Percentiles rank a stretch among this genome's conserved stretches.
These are phyloP conservation scores for Hericium alpestre DNA, from an alignment of 768 basidiomycete genomes.

Conservation along the genomic window DNA sequence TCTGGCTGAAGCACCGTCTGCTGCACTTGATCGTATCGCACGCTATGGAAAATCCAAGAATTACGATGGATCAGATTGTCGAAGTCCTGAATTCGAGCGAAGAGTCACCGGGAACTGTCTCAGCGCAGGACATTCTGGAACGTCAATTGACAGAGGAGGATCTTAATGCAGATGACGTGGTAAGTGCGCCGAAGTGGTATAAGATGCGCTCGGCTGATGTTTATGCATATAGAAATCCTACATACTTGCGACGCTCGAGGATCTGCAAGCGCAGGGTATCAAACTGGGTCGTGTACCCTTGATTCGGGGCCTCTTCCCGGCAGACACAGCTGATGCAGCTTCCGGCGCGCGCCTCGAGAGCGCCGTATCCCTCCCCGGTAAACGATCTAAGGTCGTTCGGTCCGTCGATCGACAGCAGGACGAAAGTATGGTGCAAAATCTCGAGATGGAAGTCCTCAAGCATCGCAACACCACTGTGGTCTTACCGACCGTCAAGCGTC, in stretches of 20 bases:
- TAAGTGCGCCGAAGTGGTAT: slow-evolving; percentile 20
- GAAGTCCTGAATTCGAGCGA: slow-evolving; percentile 22
- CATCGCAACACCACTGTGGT: slow-evolving; percentile 24
- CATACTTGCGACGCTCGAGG: slow-evolving; percentile 26
- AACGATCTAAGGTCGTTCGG: too few species aligned
- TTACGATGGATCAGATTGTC: slow-evolving; percentile 23
- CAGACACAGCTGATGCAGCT: neutral
- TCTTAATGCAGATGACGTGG: slow-evolving; percentile 34
- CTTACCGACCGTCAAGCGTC: neutral
- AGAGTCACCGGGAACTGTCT: slow-evolving; percentile 22
- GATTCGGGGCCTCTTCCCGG: slow-evolving; percentile 20
- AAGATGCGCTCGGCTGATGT: neutral
- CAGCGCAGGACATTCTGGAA: slow-evolving; percentile 30
- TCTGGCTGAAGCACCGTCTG: slow-evolving; percentile 41
- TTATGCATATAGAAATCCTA: slow-evolving; percentile 32
- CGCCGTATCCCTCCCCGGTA: too few species aligned
- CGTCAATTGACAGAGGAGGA: slow-evolving; percentile 32
- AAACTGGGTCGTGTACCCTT: slow-evolving; percentile 30
- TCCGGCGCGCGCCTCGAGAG: too few species aligned
- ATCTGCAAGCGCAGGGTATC: slow-evolving; percentile 26
- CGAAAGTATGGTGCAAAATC: neutral
- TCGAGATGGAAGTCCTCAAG: slow-evolving; percentile 26
- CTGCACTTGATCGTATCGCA: slow-evolving; percentile 36
- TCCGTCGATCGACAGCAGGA: too few species aligned
- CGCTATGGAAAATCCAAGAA: slow-evolving; percentile 1